phyloP scores from a whole-genome alignment of 257 asterid species.

The Fraxinus cuspidata region DNA sequence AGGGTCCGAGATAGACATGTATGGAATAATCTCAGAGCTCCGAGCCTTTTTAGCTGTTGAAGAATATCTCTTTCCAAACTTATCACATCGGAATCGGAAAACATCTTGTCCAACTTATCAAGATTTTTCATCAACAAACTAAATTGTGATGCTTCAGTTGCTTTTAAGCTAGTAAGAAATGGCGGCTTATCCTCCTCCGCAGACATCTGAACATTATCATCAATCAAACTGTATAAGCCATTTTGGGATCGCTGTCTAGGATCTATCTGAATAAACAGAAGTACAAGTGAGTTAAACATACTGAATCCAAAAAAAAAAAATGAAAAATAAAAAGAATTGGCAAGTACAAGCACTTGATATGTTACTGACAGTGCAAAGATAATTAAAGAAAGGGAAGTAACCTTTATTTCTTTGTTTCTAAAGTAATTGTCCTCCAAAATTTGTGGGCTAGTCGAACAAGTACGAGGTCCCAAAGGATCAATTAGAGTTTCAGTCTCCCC shows the following conservation, averaged over 20 bases:
- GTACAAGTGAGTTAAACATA: slow-evolving; percentile 22
- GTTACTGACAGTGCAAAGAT: slow-evolving; percentile 2
- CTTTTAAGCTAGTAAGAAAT: slow-evolving; percentile 37
- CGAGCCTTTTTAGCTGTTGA: slow-evolving; percentile 66
- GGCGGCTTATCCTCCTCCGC: slow-evolving; percentile 27
- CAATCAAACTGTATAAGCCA: slow-evolving; percentile 34
- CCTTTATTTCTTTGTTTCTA: slow-evolving; percentile 53
- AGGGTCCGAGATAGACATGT: slow-evolving; percentile 52
- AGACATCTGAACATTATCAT: slow-evolving; percentile 21
- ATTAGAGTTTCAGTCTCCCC: slow-evolving; percentile 49
- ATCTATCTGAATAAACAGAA: slow-evolving; percentile 41
- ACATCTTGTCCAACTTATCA: slow-evolving; percentile 60
- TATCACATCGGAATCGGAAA: slow-evolving; percentile 48
- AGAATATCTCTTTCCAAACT: slow-evolving; percentile 73
- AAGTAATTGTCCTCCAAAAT: slow-evolving; percentile 41
- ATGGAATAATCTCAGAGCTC: slow-evolving; percentile 74
- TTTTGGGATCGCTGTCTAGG: slow-evolving; percentile 35
- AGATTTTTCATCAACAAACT: slow-evolving; percentile 69
- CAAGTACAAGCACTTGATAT: background rate
- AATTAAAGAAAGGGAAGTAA: slow-evolving; percentile 22
- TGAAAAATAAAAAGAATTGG: background rate
- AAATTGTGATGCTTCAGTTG: slow-evolving; percentile 49
- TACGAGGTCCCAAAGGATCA: slow-evolving; percentile 48
- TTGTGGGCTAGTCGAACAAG: slow-evolving; percentile 47
- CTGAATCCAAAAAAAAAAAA: background rate